A percentile compares a stretch with the other conserved stretches of the same genome.
Evolutionary conservation across 306 rosid genomes (phyloP).

Genomic region (Rosa persica): DNA sequence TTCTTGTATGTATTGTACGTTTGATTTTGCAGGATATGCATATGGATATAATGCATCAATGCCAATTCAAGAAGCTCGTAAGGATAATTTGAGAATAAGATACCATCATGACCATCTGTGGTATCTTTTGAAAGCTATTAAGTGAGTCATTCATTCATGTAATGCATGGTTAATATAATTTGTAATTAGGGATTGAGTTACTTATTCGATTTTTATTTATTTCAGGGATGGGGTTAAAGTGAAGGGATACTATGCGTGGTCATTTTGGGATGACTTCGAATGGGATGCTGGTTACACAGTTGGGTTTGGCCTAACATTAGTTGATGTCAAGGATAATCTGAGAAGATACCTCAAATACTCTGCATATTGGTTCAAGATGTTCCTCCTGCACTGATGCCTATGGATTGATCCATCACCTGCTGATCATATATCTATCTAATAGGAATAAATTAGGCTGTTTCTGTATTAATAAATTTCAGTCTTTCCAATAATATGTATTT

Average conservation of each 20-base stretch:
- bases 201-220: not conserved
- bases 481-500: too few relatives aligned
- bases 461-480: too few relatives aligned
- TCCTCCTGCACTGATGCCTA: slow-evolving; percentile 15
- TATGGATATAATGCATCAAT: slow-evolving; percentile 7
- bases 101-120: slow-evolving; percentile 28
- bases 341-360: slow-evolving; percentile 28
- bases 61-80: slow-evolving; percentile 28
- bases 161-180: not conserved
- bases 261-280: slow-evolving; percentile 25
- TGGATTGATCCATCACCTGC: not conserved
- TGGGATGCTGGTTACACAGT: slow-evolving; percentile 27
- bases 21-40: slow-evolving; percentile 3
- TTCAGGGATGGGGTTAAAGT: slow-evolving; percentile 23
- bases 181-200: not conserved
- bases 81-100: slow-evolving; percentile 30
- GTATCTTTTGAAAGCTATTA: slow-evolving; percentile 25
- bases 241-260: slow-evolving; percentile 31
- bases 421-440: not conserved
- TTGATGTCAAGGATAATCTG: slow-evolving; percentile 17
- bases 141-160: slow-evolving; percentile 14
- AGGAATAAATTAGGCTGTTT: too few relatives aligned
- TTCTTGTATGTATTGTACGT: not conserved
- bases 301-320: slow-evolving; percentile 27
- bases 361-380: slow-evolving; percentile 24